phyloP scores from a whole-genome alignment of 2,329 filamentous ascomycete species.

The Cercospora sojina region DNA sequence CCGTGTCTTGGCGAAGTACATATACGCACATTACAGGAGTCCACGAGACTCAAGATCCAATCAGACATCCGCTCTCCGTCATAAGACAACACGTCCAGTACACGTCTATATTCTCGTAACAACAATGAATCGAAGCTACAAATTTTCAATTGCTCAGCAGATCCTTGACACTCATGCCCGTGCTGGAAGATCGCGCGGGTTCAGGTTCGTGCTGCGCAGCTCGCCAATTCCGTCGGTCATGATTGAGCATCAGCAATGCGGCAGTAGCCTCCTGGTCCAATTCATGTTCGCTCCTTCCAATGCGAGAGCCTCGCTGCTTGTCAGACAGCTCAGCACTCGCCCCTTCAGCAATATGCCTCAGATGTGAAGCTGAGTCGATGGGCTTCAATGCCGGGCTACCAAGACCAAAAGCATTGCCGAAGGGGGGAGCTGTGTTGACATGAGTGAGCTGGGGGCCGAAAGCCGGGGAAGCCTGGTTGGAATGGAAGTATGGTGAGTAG shows the following conservation, averaged over 20 bases:
- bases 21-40: neutral
- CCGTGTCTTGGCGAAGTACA: neutral
- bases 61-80: neutral
- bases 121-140: neutral
- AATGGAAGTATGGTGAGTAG: conserved; percentile 42
- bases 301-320: conserved; percentile 24
- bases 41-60: neutral
- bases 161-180: conserved; percentile 49
- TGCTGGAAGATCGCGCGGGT: conserved; percentile 16
- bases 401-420: conserved; percentile 29
- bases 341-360: conserved; percentile 33
- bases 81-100: neutral
- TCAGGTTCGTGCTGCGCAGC: conserved; percentile 23
- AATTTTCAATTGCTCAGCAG: conserved; percentile 41
- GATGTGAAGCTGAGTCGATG: conserved; percentile 46
- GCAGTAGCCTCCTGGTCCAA: conserved; percentile 74
- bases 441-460: conserved; percentile 52
- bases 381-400: conserved; percentile 54
- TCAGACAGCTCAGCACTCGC: conserved; percentile 31
- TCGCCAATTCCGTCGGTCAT: conserved; percentile 58
- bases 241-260: conserved; percentile 83
- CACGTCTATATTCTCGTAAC: neutral
- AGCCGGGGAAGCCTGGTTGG: conserved; percentile 57
- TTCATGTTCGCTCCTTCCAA: conserved; percentile 34
- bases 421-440: conserved; percentile 26